Evolutionary conservation across 345 rosid genomes (phyloP).

Genomic region (Euphorbia lathyris): DNA sequence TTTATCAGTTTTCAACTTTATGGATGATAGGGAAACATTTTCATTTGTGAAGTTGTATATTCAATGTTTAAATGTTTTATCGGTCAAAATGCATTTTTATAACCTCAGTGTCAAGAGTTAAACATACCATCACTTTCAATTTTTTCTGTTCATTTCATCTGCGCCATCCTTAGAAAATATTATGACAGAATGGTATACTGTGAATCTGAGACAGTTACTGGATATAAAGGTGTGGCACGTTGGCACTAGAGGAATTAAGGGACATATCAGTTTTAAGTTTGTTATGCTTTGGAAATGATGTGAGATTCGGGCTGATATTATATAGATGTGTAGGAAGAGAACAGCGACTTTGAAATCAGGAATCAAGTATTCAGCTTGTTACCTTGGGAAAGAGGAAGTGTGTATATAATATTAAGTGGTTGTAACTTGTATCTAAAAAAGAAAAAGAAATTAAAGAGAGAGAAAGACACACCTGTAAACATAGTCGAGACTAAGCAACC

Average conservation of each 20-base stretch:
- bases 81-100: too few relatives aligned
- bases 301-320: too few relatives aligned
- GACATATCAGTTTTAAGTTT: neutral
- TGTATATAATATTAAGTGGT: too few relatives aligned
- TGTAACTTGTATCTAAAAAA: too few relatives aligned
- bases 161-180: neutral
- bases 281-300: neutral
- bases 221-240: too few relatives aligned
- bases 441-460: neutral
- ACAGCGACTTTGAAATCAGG: neutral
- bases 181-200: neutral
- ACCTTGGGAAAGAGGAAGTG: neutral
- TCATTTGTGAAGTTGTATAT: too few relatives aligned
- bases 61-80: too few relatives aligned
- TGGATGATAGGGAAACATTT: too few relatives aligned
- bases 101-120: neutral
- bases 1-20: too few relatives aligned
- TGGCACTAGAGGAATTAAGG: too few relatives aligned
- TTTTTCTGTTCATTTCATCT: neutral
- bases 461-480: conserved; percentile 46
- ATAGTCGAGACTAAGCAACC: conserved; percentile 57
- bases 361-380: neutral
- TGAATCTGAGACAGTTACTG: too few relatives aligned
- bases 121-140: neutral
- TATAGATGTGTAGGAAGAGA: too few relatives aligned